A percentile compares a stretch with the other conserved stretches of the same genome.
These are phyloP conservation scores for Raddia guianensis DNA, from an alignment of 176 grass and related monocot genomes.

Conservation along the genomic window DNA sequence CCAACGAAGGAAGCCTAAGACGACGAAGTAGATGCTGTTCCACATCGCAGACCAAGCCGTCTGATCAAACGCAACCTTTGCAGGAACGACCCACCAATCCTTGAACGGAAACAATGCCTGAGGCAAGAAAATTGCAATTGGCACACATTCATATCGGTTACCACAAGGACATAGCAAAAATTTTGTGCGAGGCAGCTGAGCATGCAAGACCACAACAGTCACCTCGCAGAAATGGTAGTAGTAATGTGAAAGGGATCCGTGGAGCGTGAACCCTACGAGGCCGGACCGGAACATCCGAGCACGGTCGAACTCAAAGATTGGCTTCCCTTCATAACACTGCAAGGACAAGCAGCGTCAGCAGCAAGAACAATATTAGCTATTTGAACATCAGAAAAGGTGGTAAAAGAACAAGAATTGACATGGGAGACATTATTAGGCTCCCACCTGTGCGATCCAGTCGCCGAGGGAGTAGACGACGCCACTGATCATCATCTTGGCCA, in stretches of 20 bases:
- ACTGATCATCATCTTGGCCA: constrained; percentile 99
- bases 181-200: background rate
- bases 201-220: background rate
- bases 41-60: constrained; percentile 86
- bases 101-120: constrained; percentile 89
- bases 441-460: constrained; percentile 97
- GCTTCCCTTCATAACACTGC: constrained; percentile 93
- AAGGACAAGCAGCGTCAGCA: background rate
- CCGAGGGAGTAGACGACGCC: constrained; percentile 93
- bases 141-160: background rate
- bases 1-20: constrained; percentile 72
- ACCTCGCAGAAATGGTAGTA: constrained; percentile 97
- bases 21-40: constrained; percentile 95
- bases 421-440: background rate
- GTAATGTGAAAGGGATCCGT: constrained; percentile 95
- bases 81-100: constrained; percentile 95
- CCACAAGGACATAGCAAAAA: background rate
- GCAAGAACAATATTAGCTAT: background rate
- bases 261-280: constrained; percentile 87
- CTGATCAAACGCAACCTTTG: constrained; percentile 88
- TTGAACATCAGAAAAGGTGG: background rate
- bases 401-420: background rate
- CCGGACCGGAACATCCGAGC: constrained; percentile 88
- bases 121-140: background rate
- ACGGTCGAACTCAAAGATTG: constrained; percentile 86